Conservation (phyloP, 1,284 basidiomycete species). For the Vanrija humicola region DNA sequence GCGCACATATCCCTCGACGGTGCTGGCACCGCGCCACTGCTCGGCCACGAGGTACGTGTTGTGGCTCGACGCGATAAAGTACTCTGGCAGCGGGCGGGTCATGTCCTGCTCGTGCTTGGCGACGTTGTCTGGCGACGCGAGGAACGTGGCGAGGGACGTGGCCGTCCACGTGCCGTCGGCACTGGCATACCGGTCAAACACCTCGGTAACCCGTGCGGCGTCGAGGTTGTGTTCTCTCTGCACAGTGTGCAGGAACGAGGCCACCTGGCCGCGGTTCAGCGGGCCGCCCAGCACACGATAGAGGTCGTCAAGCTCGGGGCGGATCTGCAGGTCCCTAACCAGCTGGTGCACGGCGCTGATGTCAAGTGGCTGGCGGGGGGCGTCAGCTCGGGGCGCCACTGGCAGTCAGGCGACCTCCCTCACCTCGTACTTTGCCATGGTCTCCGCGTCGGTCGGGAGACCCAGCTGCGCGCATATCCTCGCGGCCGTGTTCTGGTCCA, state of each 20-base stretch:
- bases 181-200: conserved; percentile 28
- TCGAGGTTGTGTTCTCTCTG: conserved; percentile 58
- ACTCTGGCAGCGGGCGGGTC: conserved; percentile 78
- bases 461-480: conserved; percentile 63
- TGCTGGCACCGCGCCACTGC: conserved; percentile 88
- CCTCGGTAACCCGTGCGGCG: not conserved
- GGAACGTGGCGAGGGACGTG: conserved; percentile 62
- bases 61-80: conserved; percentile 90
- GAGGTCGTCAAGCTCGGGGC: conserved; percentile 71
- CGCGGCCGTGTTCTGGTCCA: conserved; percentile 47
- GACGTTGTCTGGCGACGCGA: conserved; percentile 66
- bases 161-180: conserved; percentile 25
- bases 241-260: conserved; percentile 61
- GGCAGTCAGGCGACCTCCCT: not conserved
- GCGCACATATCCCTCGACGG: conserved; percentile 92
- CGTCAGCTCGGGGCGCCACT: not conserved
- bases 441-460: conserved; percentile 9
- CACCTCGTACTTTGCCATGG: conserved; percentile 8
- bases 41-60: conserved; percentile 96
- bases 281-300: conserved; percentile 49
- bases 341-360: conserved; percentile 80
- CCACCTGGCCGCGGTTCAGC: conserved; percentile 55
- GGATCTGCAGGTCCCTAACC: conserved; percentile 75
- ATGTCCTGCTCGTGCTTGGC: conserved; percentile 59
- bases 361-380: conserved; percentile 46